A percentile compares a stretch with the other conserved stretches of the same genome.
phyloP scores from a whole-genome alignment of 257 asterid species.

The Striga asiatica region DNA sequence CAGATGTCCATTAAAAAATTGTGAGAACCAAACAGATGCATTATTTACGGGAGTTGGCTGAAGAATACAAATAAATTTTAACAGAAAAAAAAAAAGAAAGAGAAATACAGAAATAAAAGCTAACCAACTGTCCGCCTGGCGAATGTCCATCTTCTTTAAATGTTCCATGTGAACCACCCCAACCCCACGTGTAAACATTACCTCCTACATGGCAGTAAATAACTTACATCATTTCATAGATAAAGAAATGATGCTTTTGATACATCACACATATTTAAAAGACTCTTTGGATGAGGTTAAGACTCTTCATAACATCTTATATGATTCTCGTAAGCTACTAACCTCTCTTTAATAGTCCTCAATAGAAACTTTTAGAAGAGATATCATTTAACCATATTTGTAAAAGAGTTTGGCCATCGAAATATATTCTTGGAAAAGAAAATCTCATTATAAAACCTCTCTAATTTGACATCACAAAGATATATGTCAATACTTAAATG shows the following conservation, averaged over 20 bases:
- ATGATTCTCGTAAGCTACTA: neutral
- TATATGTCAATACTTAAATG: neutral
- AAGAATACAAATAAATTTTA: neutral
- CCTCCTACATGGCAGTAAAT: conserved; percentile 43
- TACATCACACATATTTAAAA: neutral
- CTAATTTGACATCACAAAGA: too few species aligned
- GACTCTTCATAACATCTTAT: neutral
- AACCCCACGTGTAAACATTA: conserved; percentile 82
- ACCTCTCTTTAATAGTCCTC: neutral
- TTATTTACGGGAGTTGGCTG: neutral
- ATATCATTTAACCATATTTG: too few species aligned
- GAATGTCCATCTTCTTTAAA: conserved; percentile 81
- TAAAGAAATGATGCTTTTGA: neutral
- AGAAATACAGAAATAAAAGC: conserved; percentile 10
- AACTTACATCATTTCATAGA: conserved; percentile 9
- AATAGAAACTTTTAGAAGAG: too few species aligned
- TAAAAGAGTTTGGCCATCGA: too few species aligned
- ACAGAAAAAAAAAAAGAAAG: neutral
- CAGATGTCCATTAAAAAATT: neutral
- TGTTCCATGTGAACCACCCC: conserved; percentile 99
- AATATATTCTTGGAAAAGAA: neutral
- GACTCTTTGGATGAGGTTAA: neutral
- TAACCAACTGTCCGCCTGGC: conserved; percentile 97
- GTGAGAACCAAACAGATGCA: neutral
- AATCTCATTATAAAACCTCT: neutral